Evolutionary conservation across 2,329 filamentous ascomycete species (phyloP), one percentile per base, ranked within the genome.

Genomic region (Neonectria sp.): DNA sequence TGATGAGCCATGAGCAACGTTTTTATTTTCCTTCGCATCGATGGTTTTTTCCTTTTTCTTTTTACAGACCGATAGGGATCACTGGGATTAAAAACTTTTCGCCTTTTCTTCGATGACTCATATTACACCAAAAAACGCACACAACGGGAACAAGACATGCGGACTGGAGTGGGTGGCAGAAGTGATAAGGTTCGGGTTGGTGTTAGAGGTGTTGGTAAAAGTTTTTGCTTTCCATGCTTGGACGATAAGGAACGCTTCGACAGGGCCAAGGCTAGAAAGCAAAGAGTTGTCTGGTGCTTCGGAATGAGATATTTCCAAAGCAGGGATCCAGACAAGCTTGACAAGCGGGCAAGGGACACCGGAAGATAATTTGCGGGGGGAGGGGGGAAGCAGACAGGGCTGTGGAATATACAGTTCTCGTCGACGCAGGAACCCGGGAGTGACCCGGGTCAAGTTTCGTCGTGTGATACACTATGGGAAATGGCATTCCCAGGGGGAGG

Each of bases 1-100:
- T 74, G 67, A 75, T 74, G 73, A 75, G 73, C 73, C 60, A 75
- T 71, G 73, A 75, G 64, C 71, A 68, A 75, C 63, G 73, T 69
- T 74, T 73, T 70, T 49, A 68, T 66, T 68, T 65, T 55, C 46
- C 35, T 68, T 37, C 27, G 29, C 56, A 29, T 45, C 53, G 9
- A 65, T 46, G 46, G 58, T 11, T 45, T 45, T 43, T 45, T 45
- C 21, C 21, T 45, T n/a, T 45, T 45, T 46, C 49, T 27, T 52
- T 35, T 7, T 35, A n/a, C 31, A 37, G 13, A 45, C 46, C 31
- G 29, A 66, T 27, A 46, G 31, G 31, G 27, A 49, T 48, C 46
- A 33, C 13, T 49, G 46, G 63, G 13, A 37, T 48, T 17, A 43
- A 58, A 37, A 60, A 25, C 31, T 37, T 51, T 27, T 51, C 52